phyloP scores from a whole-genome alignment of 2,329 filamentous ascomycete species.

The Paracorniculantispora psalliotae region DNA sequence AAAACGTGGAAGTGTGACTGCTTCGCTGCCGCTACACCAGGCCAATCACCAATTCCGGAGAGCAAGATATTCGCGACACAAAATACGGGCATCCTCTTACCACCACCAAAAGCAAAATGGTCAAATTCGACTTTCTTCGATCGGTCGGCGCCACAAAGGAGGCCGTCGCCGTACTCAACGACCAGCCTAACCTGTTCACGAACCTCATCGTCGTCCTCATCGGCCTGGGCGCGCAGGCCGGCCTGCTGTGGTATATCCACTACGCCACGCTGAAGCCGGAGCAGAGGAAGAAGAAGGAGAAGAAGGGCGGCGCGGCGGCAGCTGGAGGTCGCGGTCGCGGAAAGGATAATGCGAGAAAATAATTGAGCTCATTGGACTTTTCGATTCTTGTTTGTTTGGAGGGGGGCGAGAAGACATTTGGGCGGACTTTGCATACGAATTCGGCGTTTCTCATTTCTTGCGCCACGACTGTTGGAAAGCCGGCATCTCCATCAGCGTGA shows the following conservation, averaged over 20 bases:
- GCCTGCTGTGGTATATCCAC: conserved; percentile 55
- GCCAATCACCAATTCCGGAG: no score
- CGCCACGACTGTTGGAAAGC: neutral
- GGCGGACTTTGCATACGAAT: neutral
- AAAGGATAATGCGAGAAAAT: conserved; percentile 3
- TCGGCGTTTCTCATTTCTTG: neutral
- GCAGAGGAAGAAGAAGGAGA: conserved; percentile 51
- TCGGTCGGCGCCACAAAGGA: conserved; percentile 53
- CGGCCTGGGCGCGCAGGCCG: conserved; percentile 40
- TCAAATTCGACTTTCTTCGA: conserved; percentile 53
- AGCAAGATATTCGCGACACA: no score
- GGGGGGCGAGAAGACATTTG: no score
- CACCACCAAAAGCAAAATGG: conserved; percentile 29
- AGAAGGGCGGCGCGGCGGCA: conserved; percentile 28
- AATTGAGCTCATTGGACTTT: neutral
- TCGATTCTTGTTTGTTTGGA: neutral
- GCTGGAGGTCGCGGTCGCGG: conserved; percentile 14
- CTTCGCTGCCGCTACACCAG: no score
- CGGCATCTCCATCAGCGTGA: neutral
- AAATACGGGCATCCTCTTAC: neutral
- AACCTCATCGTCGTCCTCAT: conserved; percentile 52
- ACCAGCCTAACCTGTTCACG: conserved; percentile 55
- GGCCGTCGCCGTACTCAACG: conserved; percentile 56
- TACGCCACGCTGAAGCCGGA: conserved; percentile 56
- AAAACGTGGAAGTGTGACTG: no score